A percentile compares a stretch with the other conserved stretches of the same genome.
These are phyloP conservation scores for Wickerhamiella azymoides DNA, from an alignment of 805 yeast species.

Conservation along the genomic window DNA sequence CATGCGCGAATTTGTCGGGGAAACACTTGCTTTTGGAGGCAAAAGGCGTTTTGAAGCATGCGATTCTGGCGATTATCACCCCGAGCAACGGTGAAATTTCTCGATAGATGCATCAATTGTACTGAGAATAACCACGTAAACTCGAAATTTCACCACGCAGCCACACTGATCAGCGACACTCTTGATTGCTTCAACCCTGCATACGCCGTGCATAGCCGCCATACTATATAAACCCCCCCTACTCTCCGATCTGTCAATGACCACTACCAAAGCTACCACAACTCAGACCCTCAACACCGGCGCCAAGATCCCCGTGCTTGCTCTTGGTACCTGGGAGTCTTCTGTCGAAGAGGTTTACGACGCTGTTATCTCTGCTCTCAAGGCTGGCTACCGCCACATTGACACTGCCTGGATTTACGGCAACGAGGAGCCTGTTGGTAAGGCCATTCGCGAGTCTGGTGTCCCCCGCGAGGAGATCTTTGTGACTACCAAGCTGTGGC, in stretches of 20 bases:
- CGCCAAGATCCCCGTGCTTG: slow-evolving; percentile 46
- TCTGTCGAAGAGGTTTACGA: slow-evolving; percentile 31
- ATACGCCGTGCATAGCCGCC: not conserved
- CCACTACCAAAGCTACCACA: not conserved
- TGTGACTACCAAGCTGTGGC: slow-evolving; percentile 53
- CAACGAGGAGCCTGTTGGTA: slow-evolving; percentile 56
- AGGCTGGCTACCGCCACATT: slow-evolving; percentile 55
- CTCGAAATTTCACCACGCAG: too few relatives aligned
- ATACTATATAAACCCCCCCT: not conserved
- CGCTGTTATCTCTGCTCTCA: slow-evolving; percentile 47
- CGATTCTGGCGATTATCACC: too few relatives aligned
- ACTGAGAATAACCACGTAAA: too few relatives aligned
- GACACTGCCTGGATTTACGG: slow-evolving; percentile 63
- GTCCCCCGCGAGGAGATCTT: slow-evolving; percentile 39
- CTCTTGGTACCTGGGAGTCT: slow-evolving; percentile 54
- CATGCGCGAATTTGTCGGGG: too few relatives aligned
- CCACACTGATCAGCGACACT: too few relatives aligned
- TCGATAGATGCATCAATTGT: too few relatives aligned
- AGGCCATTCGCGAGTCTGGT: slow-evolving; percentile 31
- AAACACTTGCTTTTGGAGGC: too few relatives aligned
- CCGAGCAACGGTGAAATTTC: too few relatives aligned
- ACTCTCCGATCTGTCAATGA: not conserved
- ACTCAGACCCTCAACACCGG: slow-evolving; percentile 40
- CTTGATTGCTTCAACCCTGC: not conserved
- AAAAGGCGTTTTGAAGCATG: too few relatives aligned